Evolutionary conservation across 257 asterid genomes (phyloP).

Genomic region (Linaria vulgaris): DNA sequence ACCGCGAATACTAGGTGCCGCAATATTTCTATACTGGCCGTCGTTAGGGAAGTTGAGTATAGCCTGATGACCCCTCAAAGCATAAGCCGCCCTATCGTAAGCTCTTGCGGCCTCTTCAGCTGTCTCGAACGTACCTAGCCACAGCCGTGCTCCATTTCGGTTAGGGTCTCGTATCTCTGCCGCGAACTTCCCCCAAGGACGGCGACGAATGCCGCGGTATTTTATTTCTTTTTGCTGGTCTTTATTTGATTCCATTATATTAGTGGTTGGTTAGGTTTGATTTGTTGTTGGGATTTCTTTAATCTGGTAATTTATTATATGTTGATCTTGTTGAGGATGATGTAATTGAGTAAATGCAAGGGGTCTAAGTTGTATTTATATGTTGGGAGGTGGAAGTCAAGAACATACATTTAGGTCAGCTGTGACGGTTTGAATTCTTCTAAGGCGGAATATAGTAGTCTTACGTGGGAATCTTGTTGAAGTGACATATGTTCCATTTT

Average conservation of each 20-base stretch:
- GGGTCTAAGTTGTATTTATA: conserved; percentile 20
- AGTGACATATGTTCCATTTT: not conserved
- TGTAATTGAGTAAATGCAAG: not conserved
- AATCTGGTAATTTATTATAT: not conserved
- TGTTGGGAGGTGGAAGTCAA: not conserved
- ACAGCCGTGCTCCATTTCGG: conserved; percentile 61
- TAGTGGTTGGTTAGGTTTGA: conserved; percentile 13
- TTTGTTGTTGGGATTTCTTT: not conserved
- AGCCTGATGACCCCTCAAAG: conserved; percentile 81
- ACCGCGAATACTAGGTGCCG: not conserved
- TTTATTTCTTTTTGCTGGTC: conserved; percentile 26
- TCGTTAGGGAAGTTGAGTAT: conserved; percentile 81
- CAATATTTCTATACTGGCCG: conserved; percentile 40
- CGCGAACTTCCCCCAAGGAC: conserved; percentile 92
- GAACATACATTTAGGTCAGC: conserved; percentile 29
- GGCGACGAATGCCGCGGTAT: conserved; percentile 68
- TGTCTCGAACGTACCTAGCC: conserved; percentile 84
- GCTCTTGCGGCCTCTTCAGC: conserved; percentile 88
- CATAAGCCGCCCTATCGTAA: conserved; percentile 77
- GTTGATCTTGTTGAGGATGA: not conserved
- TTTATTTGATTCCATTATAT: conserved; percentile 26
- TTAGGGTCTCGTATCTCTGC: conserved; percentile 86
- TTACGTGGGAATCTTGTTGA: not conserved
- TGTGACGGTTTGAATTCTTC: conserved; percentile 47
- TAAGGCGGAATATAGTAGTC: not conserved